Conservation (phyloP, 2,329 filamentous ascomycete species). For the Periconia digitata region DNA sequence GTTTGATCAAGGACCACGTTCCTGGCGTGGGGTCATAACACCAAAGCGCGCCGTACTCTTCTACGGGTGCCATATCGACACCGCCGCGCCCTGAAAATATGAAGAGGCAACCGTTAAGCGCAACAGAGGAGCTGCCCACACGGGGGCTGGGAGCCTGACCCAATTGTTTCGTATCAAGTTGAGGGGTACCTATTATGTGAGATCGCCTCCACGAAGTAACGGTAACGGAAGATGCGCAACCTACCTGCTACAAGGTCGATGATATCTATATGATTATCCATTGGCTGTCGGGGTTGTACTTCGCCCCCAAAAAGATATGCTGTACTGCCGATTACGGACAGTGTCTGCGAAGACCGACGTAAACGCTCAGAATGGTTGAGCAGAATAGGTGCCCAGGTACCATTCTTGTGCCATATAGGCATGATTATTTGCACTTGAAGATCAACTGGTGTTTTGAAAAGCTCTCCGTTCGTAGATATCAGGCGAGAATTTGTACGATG, state of each 20-base stretch:
- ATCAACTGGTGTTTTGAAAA: conserved; percentile 24
- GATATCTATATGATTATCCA: conserved; percentile 72
- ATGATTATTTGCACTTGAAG: too few species aligned
- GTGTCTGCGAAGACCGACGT: conserved; percentile 72
- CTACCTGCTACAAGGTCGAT: conserved; percentile 52
- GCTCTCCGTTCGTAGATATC: too few species aligned
- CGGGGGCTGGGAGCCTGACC: conserved; percentile 62
- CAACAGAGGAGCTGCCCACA: conserved; percentile 71
- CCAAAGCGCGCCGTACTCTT: conserved; percentile 77
- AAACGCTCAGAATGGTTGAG: conserved; percentile 47
- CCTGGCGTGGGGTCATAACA: conserved; percentile 67
- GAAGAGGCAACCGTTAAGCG: conserved; percentile 71
- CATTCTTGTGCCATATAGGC: conserved; percentile 31
- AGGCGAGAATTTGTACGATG: background rate
- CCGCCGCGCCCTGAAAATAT: conserved; percentile 79
- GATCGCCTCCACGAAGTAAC: conserved; percentile 17
- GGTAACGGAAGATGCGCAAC: conserved; percentile 5
- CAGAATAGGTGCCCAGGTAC: conserved; percentile 40
- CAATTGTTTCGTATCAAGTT: conserved; percentile 25
- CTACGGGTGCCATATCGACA: conserved; percentile 66
- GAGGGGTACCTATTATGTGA: conserved; percentile 48
- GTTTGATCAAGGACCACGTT: conserved; percentile 66
- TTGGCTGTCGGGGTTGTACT: conserved; percentile 63
- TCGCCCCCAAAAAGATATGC: conserved; percentile 80
- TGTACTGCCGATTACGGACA: conserved; percentile 62